Evolutionary conservation across 495 filamentous ascomycete genomes (phyloP), one percentile per base, ranked within the genome.

Genomic region (Aspergillus wentii): DNA sequence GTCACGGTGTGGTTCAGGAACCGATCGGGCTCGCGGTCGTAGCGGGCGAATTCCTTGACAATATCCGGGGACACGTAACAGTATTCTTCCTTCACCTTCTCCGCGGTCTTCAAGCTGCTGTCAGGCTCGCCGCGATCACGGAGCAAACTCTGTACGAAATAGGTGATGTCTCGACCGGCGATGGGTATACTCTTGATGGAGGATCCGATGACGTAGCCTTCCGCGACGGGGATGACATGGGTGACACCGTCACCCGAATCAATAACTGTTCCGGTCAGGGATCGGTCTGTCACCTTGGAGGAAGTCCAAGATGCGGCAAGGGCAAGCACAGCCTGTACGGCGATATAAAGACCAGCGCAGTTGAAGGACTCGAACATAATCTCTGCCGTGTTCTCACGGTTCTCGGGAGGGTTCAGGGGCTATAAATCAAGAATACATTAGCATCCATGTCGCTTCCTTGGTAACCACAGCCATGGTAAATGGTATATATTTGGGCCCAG

Each of bases 361-460:
- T 98, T 98, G 73, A 97, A 98, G 13, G 91, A 95, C 57, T 98
- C 92, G 69, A 98, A 98, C 84, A 98, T 95, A 65, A 98, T 97
- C 61, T 98, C 92, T 61, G 92, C 92, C 15, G 92, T 97, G 62
- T 96, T 96, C 62, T 98, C 92, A 48, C 92, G 89, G 64, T 96
- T 96, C 71, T 98, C 92, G 14, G 92, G 92, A 17, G 92, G 92
- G 66, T 98, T 97, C 42, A 97, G 75, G 40, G 92, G 94, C 87
- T 96, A 50, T 23, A 26, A 49, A n/a, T n/a, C n/a, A n/a, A n/a
- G n/a, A n/a, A n/a, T n/a, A n/a, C n/a, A n/a, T n/a, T n/a, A n/a
- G n/a, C n/a, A n/a, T n/a, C n/a, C n/a, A n/a, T n/a, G n/a, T n/a
- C n/a, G n/a, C n/a, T n/a, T n/a, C n/a, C n/a, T n/a, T n/a, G n/a